A percentile compares a stretch with the other conserved stretches of the same genome.
phyloP scores from a whole-genome alignment of 202 grass and related monocot genomes.

The Zoysia matrella region DNA sequence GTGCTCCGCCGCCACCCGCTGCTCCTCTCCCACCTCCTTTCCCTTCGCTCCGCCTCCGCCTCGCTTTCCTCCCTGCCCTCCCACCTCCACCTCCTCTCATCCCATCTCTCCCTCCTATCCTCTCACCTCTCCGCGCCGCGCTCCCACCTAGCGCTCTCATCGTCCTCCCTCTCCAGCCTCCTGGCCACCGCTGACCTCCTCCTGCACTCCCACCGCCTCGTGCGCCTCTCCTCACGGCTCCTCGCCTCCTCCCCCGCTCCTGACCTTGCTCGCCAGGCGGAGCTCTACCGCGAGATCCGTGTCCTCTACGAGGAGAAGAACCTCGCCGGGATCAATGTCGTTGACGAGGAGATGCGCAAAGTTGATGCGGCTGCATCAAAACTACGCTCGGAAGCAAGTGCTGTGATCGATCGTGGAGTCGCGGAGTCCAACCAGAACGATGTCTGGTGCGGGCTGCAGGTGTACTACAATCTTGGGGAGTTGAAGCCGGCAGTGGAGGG shows the following conservation, averaged over 20 bases:
- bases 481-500: conserved; percentile 78
- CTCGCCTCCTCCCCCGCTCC: conserved; percentile 58
- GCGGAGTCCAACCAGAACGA: conserved; percentile 94
- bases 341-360: conserved; percentile 41
- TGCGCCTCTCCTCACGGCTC: conserved; percentile 79
- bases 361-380: conserved; percentile 65
- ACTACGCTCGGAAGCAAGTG: conserved; percentile 75
- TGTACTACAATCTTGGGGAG: conserved; percentile 96
- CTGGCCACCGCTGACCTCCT: conserved; percentile 86
- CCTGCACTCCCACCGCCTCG: conserved; percentile 77
- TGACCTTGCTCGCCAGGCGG: conserved; percentile 84
- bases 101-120: conserved; percentile 77
- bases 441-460: conserved; percentile 91
- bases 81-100: conserved; percentile 62
- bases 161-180: conserved; percentile 84
- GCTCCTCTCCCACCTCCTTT: conserved; percentile 87
- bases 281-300: conserved; percentile 88
- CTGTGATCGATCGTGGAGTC: conserved; percentile 71
- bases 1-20: conserved; percentile 89
- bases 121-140: conserved; percentile 84
- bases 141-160: conserved; percentile 62
- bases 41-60: conserved; percentile 75
- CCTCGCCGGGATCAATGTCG: conserved; percentile 69
- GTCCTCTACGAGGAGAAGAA: conserved; percentile 87
- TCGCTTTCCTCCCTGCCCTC: conserved; percentile 79